A percentile compares a stretch with the other conserved stretches of the same genome.
phyloP scores from a whole-genome alignment of 2,329 filamentous ascomycete species.

The Podosphaera aphanis region DNA sequence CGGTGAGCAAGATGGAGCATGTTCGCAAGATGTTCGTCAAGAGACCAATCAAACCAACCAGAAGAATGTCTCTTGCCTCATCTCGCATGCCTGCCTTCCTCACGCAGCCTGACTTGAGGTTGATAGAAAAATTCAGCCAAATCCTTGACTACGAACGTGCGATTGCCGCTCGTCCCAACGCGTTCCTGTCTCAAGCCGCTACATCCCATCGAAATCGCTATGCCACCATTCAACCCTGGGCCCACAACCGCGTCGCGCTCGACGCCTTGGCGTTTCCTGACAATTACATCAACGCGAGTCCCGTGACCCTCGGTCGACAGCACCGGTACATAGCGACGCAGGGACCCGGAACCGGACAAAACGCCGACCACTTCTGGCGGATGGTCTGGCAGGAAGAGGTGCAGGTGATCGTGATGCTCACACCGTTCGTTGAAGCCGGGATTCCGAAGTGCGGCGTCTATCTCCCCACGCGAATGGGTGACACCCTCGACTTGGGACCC shows the following conservation, averaged over 20 bases:
- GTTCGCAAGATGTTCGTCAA: too few species aligned
- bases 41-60: too few species aligned
- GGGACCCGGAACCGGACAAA: background rate
- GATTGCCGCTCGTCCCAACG: constrained; percentile 1
- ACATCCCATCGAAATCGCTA: constrained; percentile 48
- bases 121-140: constrained; percentile 3
- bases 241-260: constrained; percentile 62
- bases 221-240: constrained; percentile 67
- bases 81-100: background rate
- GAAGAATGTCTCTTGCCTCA: background rate
- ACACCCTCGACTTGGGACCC: background rate
- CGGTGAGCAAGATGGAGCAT: too few species aligned
- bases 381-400: constrained; percentile 3
- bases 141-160: constrained; percentile 3
- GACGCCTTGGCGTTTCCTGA: constrained; percentile 41
- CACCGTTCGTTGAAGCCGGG: constrained; percentile 3
- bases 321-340: constrained; percentile 7
- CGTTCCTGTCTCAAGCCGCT: constrained; percentile 2
- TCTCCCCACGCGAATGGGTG: constrained; percentile 3
- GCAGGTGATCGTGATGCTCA: constrained; percentile 6
- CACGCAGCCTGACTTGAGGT: background rate
- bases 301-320: constrained; percentile 22
- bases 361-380: constrained; percentile 2
- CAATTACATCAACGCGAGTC: constrained; percentile 54
- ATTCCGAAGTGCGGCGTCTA: constrained; percentile 7